phyloP scores from a whole-genome alignment of 495 filamentous ascomycete species.

The Hypomontagnella submonticulosa region DNA sequence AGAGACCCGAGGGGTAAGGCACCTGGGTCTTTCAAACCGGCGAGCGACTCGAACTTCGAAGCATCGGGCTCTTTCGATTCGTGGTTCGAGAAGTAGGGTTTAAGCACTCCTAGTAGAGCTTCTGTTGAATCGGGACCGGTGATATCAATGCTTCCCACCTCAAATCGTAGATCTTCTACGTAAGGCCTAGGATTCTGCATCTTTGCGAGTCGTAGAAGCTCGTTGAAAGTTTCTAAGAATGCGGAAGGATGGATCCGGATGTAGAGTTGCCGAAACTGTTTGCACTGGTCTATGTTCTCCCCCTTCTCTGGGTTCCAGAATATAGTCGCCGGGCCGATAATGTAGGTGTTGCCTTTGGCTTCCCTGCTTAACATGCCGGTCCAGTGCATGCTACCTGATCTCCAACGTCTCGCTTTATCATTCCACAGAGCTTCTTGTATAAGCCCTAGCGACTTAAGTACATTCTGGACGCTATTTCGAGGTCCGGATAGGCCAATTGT shows the following conservation, averaged over 20 bases:
- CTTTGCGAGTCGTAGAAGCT: constrained; percentile 75
- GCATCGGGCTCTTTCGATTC: constrained; percentile 58
- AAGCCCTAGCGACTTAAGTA: constrained; percentile 72
- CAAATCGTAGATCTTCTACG: constrained; percentile 91
- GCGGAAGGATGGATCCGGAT: constrained; percentile 88
- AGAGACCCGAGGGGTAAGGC: constrained; percentile 78
- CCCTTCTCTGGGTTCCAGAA: constrained; percentile 67
- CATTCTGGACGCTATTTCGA: constrained; percentile 67
- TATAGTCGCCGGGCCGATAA: constrained; percentile 81
- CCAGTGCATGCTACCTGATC: constrained; percentile 74
- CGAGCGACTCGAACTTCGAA: constrained; percentile 70
- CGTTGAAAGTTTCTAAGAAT: constrained; percentile 85
- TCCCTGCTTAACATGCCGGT: constrained; percentile 73
- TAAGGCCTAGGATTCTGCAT: constrained; percentile 75
- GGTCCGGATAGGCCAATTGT: constrained; percentile 82
- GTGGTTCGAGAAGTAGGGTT: constrained; percentile 57
- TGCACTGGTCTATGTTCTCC: constrained; percentile 46
- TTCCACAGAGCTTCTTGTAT: constrained; percentile 68
- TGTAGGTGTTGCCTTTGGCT: constrained; percentile 59
- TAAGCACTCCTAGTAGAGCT: constrained; percentile 76
- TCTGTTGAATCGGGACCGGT: constrained; percentile 87
- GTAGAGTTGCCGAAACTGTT: constrained; percentile 68
- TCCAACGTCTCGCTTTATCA: constrained; percentile 76
- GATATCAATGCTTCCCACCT: constrained; percentile 93
- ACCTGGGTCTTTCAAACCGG: constrained; percentile 77